These are phyloP conservation scores for Penicillium sp. DNA, from an alignment of 2,329 filamentous ascomycete species.

Conservation along the genomic window DNA sequence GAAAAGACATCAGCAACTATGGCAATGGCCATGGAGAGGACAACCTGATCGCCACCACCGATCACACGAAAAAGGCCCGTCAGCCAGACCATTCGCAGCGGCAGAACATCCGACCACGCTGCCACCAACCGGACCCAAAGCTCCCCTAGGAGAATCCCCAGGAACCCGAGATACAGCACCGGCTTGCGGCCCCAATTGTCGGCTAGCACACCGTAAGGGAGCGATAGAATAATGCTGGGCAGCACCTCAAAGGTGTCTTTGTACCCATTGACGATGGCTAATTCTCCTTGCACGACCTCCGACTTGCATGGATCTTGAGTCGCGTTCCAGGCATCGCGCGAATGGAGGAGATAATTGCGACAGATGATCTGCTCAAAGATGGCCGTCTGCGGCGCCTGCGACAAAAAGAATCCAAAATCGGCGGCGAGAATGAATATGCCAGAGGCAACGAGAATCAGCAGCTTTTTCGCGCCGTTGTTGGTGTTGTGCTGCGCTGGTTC, in stretches of 20 bases:
- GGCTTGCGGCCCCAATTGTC: slow-evolving; percentile 36
- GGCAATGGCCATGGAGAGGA: slow-evolving; percentile 24
- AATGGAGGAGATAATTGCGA: slow-evolving; percentile 19
- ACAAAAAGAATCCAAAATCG: slow-evolving; percentile 30
- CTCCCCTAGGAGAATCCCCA: slow-evolving; percentile 29
- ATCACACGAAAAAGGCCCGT: slow-evolving; percentile 27
- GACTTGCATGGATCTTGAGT: slow-evolving; percentile 32
- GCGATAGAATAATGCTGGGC: slow-evolving; percentile 32
- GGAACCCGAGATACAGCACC: slow-evolving; percentile 25
- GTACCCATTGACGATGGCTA: slow-evolving; percentile 35
- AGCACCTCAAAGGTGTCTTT: slow-evolving; percentile 31
- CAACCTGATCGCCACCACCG: slow-evolving; percentile 31
- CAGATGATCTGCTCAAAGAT: slow-evolving; percentile 36
- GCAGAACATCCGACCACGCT: slow-evolving; percentile 24
- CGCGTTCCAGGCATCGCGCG: background rate
- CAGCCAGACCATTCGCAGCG: slow-evolving; percentile 34
- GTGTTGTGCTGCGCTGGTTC: background rate
- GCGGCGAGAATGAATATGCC: slow-evolving; percentile 20
- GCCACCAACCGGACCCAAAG: slow-evolving; percentile 32
- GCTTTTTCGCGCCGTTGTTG: slow-evolving; percentile 13
- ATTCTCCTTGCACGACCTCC: slow-evolving; percentile 34
- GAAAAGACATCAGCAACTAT: slow-evolving; percentile 34
- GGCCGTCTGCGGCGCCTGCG: slow-evolving; percentile 28
- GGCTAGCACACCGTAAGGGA: slow-evolving; percentile 35
- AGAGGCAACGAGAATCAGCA: slow-evolving; percentile 19